These are phyloP conservation scores for Candolleomyces eurysporus DNA, from an alignment of 768 basidiomycete species.

Conservation along the genomic window DNA sequence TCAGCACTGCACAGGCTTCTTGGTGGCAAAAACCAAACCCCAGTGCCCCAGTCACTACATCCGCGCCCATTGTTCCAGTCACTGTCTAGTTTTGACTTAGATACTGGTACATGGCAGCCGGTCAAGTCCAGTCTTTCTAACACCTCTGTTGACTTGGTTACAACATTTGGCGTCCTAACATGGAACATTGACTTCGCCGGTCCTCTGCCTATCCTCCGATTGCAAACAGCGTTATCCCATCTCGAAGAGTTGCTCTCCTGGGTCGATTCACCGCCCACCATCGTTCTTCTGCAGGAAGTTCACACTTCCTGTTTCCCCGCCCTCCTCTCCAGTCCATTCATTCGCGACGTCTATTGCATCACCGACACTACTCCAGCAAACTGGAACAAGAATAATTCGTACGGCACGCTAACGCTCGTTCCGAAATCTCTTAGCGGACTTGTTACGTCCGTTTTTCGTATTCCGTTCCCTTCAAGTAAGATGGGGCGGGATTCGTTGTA, in stretches of 20 bases:
- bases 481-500: background rate
- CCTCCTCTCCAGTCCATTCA: background rate
- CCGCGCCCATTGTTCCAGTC: no score
- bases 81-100: no score
- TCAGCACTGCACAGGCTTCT: no score
- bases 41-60: no score
- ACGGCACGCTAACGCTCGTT: background rate
- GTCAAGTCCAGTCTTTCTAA: no score
- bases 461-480: background rate
- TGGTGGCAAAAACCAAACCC: no score
- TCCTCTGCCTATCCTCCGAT: background rate
- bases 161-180: background rate
- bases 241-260: background rate
- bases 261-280: background rate
- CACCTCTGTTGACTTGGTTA: background rate
- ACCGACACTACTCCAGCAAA: background rate
- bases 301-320: background rate
- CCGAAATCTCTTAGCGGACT: background rate
- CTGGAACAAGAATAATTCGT: background rate
- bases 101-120: no score
- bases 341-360: background rate
- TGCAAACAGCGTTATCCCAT: background rate
- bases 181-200: background rate
- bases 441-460: background rate
- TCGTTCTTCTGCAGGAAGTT: background rate